Conservation (phyloP, 2,329 filamentous ascomycete genomes). For the Exserohilum turcica region DNA sequence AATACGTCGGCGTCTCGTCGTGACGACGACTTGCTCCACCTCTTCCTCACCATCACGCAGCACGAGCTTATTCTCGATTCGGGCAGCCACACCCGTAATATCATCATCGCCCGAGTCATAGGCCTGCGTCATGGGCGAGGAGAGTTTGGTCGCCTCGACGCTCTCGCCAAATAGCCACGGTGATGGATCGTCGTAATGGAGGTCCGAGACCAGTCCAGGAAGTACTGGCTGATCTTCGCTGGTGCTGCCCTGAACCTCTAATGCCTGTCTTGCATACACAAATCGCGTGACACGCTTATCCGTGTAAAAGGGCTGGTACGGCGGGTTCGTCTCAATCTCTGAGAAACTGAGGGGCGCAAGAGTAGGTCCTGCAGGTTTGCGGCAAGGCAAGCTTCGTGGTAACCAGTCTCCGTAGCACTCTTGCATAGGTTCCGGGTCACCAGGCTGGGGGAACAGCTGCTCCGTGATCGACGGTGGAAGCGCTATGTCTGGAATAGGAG, state of each 20-base stretch:
- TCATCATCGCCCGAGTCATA: constrained; percentile 47
- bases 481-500: constrained; percentile 63
- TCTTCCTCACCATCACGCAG: constrained; percentile 61
- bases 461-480: constrained; percentile 40
- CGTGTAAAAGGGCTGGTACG: constrained; percentile 95
- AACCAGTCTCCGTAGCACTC: constrained; percentile 45
- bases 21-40: constrained; percentile 80
- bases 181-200: constrained; percentile 43
- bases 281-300: constrained; percentile 82
- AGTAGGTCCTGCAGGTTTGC: constrained; percentile 22
- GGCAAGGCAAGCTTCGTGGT: constrained; percentile 37
- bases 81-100: constrained; percentile 56
- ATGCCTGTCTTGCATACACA: constrained; percentile 59
- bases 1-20: constrained; percentile 70
- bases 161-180: constrained; percentile 61
- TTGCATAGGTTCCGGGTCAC: constrained; percentile 28
- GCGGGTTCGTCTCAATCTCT: constrained; percentile 93
- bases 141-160: constrained; percentile 55
- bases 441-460: constrained; percentile 37
- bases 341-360: constrained; percentile 66
- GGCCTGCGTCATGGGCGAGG: constrained; percentile 41
- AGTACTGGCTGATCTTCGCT: constrained; percentile 29
- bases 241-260: constrained; percentile 27
- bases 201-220: constrained; percentile 32
- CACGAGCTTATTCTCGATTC: constrained; percentile 51